A percentile compares a stretch with the other conserved stretches of the same genome.
phyloP scores from a whole-genome alignment of 2,329 filamentous ascomycete genomes.

The Pseudocercospora ulei region DNA sequence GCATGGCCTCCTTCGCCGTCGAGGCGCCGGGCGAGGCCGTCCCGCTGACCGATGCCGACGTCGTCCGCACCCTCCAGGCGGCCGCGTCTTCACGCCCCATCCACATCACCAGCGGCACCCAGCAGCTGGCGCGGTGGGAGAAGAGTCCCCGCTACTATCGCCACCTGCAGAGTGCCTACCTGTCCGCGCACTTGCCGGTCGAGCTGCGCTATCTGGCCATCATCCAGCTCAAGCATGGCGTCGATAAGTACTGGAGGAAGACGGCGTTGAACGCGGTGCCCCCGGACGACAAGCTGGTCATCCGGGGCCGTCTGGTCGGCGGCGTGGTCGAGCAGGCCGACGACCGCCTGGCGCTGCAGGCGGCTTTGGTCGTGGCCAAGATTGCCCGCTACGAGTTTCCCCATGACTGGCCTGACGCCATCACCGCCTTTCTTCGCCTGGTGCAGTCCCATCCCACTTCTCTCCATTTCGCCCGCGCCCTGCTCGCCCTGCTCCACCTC shows the following conservation, averaged over 20 bases:
- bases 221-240: conserved; percentile 92
- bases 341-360: conserved; percentile 68
- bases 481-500: conserved; percentile 71
- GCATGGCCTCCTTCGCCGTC: conserved; percentile 37
- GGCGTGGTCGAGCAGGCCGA: conserved; percentile 70
- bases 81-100: conserved; percentile 42
- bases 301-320: conserved; percentile 65
- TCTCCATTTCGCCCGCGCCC: conserved; percentile 58
- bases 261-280: conserved; percentile 57
- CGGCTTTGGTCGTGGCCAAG: conserved; percentile 78
- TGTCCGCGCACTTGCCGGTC: conserved; percentile 64
- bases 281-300: conserved; percentile 63
- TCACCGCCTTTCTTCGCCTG: conserved; percentile 50
- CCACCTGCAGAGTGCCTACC: conserved; percentile 56
- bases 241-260: conserved; percentile 87
- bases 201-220: conserved; percentile 81
- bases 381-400: conserved; percentile 85
- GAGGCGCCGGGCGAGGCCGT: conserved; percentile 75
- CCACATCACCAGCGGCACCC: conserved; percentile 45
- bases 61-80: conserved; percentile 43
- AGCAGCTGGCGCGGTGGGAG: conserved; percentile 47
- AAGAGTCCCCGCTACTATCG: conserved; percentile 42
- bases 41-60: conserved; percentile 42
- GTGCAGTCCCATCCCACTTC: conserved; percentile 43
- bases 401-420: conserved; percentile 59